Evolutionary conservation across 441 rosid genomes (phyloP), one percentile per base, ranked within the genome.

Genomic region (Aquilaria agallochum): DNA sequence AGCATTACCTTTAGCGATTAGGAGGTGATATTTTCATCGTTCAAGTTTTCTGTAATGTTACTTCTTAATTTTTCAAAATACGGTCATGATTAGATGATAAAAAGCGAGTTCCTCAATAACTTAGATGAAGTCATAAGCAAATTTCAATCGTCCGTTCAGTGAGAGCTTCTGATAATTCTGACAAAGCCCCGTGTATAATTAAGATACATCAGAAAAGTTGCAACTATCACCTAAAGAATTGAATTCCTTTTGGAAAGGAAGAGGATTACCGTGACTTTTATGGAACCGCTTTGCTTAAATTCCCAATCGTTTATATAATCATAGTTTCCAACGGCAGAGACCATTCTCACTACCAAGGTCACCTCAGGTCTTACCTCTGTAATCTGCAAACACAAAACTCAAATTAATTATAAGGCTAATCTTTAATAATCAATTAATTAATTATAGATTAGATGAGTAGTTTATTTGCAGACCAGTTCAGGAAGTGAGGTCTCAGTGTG

Each of bases 261-360:
- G 27, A 51, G 20, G 20, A 8, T 30, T 44, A 62, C 67, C 49
- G 59, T 63, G 59, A 63, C 46, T 63, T 80, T 82, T 68, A 84
- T 86, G 46, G 92, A 80, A 15, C 92, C 92, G 60, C 81, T 82
- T 36, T 82, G 92, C 82, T 78, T 86, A 73, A 88, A 86, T 59
- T 88, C 90, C 82, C 87, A 88, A 50, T 86, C 92, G 40, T 80
- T 54, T 4, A 86, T 74, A 51, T 88, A 80, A 60, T 86, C 92
- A 42, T 84, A 88, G 69, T 83, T 86, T 42, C 88, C 88, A 0
- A 77, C 74, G 1, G 83, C 67, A 5, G 86, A 66, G 15, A 85
- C 85, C 66, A 73, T 78, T 64, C 92, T 73, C 54, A 76, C 83
- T 2, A 77, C 85, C 45, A 83, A 71, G 40, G 72, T 88, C 61